Evolutionary conservation across 1,284 basidiomycete species (phyloP), one percentile per base, ranked within the genome.

Genomic region (Golubevia sp.): DNA sequence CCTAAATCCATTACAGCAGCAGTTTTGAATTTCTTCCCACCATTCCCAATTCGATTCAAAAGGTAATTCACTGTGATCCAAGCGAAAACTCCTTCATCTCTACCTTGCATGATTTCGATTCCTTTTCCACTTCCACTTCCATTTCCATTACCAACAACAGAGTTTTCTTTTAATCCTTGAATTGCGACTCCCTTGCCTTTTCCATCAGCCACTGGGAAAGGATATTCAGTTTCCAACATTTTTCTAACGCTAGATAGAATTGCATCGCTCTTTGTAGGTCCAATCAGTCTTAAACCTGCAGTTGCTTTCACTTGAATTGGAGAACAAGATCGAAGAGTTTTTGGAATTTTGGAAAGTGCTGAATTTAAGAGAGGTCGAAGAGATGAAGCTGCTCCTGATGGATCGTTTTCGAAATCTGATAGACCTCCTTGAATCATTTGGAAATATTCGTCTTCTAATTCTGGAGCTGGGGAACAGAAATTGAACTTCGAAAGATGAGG

Each of bases 41-140:
- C 61, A 34, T 70, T 67, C 2, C 60, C 61, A 3, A 53, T 48
- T n/a, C 38, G 8, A 38, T 55, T 26, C 53, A 30, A 26, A 3
- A n/a, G 18, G 85, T 97, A 98, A 85, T 99, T 99, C 68, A 93
- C 93, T 11, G 95, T 97, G 78, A 98, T 94, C 96, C 96, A 99
- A 20, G 95, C 94, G 83, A 93, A 98, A 25, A 98, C 94, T 27
- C 48, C 15, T 85, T 99, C 96, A 80, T 98, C 94, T 75, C 90
- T 91, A 20, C 96, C 96, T 74, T 98, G 94, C 96, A 98, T 97
- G 59, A 82, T 83, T 62, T 83, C 76, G 13, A 63, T 58, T 11
- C 60, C 55, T 21, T 49, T 50, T 2, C 23, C 27, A 51, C 18
- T 20, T 24, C 27, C 21, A 21, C 27, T 44, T 1, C n/a, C n/a